Base-by-base conservation (phyloP, 495 filamentous ascomycete species). In the Podospora pseudoanserina region DNA sequence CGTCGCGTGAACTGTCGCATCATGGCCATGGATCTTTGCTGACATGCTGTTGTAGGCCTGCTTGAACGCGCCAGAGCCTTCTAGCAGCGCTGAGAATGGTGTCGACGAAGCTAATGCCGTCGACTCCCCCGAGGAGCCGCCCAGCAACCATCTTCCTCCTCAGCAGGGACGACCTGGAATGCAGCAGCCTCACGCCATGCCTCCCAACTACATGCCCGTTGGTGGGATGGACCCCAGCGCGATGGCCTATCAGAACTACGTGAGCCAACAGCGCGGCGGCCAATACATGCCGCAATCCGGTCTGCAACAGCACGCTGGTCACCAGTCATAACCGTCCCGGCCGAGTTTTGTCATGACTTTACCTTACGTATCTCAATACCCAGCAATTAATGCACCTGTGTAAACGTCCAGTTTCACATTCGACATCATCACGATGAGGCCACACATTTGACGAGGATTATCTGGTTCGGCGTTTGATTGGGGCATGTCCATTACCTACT, bases 51-150 rank as follows among this genome's bases (percentile, higher is more conserved):
- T 60, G n/a, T 67, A 68, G 95, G 94, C 95, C 53, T 99, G 95
- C 75, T 83, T 99, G 70, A 99, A 99, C 79, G 95, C 95, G 28
- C 96, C 95, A 65, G 95, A 99, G 79, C 92, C 94, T n/a, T 84
- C 91, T n/a, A 86, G 86, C 54, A 88, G 88, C 72, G 89, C 87
- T 73, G 91, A 96, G 75, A 97, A 97, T 71, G 95, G 95, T 63
- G 91, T 97, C 71, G 93, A 97, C 69, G 90, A 88, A 68, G 70
- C 72, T 58, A 49, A 49, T 49, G 39, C 39, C 39, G 86, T 86
- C 74, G 87, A 89, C 34, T 89, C 87, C 13, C 87, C 87, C 59
- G 87, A 90, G 69, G 87, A 90, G 69, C 85, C 86, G 55, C 68
- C 84, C 54, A 85, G 82, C 68, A 82, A 83, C 20, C 86, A 88